These are phyloP conservation scores for Wilhelminamyces savonicus DNA, from an alignment of 805 yeast genomes.

Conservation along the genomic window DNA sequence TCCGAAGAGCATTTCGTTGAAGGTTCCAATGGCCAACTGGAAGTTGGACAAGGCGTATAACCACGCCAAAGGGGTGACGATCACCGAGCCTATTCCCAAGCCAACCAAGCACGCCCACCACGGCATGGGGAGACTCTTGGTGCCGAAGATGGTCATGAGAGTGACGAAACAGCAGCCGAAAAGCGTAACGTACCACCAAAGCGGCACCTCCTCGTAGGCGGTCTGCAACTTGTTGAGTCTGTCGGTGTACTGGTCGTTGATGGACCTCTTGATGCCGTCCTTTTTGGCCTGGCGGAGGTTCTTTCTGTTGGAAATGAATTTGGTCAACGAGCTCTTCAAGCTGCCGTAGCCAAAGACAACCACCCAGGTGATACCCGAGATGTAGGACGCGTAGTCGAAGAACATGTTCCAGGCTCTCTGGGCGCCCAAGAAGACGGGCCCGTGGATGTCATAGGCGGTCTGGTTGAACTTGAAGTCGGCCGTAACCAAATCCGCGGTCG, in stretches of 20 bases:
- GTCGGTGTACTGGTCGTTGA: slow-evolving; percentile 25
- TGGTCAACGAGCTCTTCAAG: slow-evolving; percentile 3
- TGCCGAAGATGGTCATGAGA: slow-evolving; percentile 24
- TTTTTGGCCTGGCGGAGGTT: neutral
- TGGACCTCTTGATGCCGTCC: slow-evolving; percentile 5
- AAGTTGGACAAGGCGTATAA: slow-evolving; percentile 45
- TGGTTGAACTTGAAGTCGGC: slow-evolving; percentile 8
- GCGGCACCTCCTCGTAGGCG: slow-evolving; percentile 36
- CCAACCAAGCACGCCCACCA: slow-evolving; percentile 39
- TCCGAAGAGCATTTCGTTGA: slow-evolving; percentile 45
- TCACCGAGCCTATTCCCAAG: slow-evolving; percentile 35
- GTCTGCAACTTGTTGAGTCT: slow-evolving; percentile 37
- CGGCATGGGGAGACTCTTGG: slow-evolving; percentile 20
- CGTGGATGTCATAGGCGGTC: slow-evolving; percentile 10
- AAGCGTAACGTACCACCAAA: slow-evolving; percentile 33
- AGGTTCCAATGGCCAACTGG: slow-evolving; percentile 47
- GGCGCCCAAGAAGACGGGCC: slow-evolving; percentile 13
- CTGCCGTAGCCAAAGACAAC: slow-evolving; percentile 7
- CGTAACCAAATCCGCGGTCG: slow-evolving; percentile 8
- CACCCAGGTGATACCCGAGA: slow-evolving; percentile 13
- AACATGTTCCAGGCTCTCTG: slow-evolving; percentile 16
- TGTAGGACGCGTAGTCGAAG: slow-evolving; percentile 13
- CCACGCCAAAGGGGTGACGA: slow-evolving; percentile 45
- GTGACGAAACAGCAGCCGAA: slow-evolving; percentile 30
- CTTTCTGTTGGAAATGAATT: slow-evolving; percentile 2